Evolutionary conservation across 2,329 filamentous ascomycete species (phyloP).

Genomic region (Pestalotiopsis fici): DNA sequence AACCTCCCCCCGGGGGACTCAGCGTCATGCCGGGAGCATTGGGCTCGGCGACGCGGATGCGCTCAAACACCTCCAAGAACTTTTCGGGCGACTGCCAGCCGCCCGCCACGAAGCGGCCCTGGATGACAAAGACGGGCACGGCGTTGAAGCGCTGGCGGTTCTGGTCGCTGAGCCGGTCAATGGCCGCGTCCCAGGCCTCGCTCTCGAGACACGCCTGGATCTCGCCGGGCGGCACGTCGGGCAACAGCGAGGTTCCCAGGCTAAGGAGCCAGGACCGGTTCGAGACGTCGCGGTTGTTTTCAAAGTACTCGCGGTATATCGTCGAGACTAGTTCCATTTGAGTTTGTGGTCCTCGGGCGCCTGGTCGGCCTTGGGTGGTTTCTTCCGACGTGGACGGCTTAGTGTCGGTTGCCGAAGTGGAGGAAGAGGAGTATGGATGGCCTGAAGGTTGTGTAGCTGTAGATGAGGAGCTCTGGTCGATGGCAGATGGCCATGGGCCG

Average conservation of each 20-base stretch:
- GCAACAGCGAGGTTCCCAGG: conserved; percentile 20
- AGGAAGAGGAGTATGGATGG: no score
- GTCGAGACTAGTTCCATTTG: conserved; percentile 42
- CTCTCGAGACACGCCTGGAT: conserved; percentile 29
- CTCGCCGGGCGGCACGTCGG: conserved; percentile 15
- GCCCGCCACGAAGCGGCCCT: conserved; percentile 67
- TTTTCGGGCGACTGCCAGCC: conserved; percentile 69
- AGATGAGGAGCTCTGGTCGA: conserved; percentile 22
- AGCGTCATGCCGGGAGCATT: background rate
- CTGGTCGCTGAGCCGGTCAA: conserved; percentile 24
- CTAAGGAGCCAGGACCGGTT: conserved; percentile 37
- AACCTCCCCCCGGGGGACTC: background rate
- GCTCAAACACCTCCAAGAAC: conserved; percentile 65
- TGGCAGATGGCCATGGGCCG: conserved; percentile 21
- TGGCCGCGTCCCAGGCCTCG: conserved; percentile 34
- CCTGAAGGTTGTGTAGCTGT: conserved; percentile 13
- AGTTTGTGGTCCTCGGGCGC: conserved; percentile 23
- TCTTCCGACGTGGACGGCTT: background rate
- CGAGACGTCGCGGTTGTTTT: conserved; percentile 41
- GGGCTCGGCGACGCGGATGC: background rate
- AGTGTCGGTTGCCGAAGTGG: no score
- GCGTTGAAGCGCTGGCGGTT: conserved; percentile 50
- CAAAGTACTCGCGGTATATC: conserved; percentile 44
- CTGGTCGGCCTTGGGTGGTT: no score
- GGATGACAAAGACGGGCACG: conserved; percentile 74